These are phyloP conservation scores for Amphicarpaea edgeworthii DNA, from an alignment of 306 rosid genomes.

Conservation along the genomic window DNA sequence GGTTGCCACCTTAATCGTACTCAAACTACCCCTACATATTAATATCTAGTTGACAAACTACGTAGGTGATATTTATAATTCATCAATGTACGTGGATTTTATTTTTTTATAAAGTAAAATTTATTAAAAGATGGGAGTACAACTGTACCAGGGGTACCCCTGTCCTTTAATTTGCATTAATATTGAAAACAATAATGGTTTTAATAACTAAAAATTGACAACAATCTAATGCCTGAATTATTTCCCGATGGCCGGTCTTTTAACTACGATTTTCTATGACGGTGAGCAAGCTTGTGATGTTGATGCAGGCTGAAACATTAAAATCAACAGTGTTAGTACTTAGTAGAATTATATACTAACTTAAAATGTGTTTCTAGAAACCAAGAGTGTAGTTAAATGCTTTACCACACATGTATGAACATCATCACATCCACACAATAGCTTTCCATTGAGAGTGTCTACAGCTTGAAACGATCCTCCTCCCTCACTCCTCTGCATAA, in stretches of 20 bases:
- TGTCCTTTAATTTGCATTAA: no score
- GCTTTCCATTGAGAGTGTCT: conserved; percentile 77
- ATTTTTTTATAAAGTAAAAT: no score
- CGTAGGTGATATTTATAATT: no score
- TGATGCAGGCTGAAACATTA: conserved; percentile 61
- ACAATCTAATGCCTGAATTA: not conserved
- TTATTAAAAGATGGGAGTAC: no score
- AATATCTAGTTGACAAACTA: no score
- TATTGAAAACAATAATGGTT: not conserved
- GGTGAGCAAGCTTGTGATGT: conserved; percentile 51
- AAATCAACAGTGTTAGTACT: not conserved
- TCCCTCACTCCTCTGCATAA: conserved; percentile 79
- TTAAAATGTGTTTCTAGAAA: not conserved
- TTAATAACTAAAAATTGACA: not conserved
- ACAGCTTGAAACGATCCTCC: conserved; percentile 87
- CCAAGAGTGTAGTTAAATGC: not conserved
- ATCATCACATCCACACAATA: conserved; percentile 77
- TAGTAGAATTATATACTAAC: not conserved
- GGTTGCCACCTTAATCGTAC: no score
- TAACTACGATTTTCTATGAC: conserved; percentile 2
- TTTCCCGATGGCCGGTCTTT: not conserved
- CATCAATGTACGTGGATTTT: not conserved
- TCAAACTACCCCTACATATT: no score
- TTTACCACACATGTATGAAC: conserved; percentile 72
- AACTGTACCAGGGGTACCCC: no score